Conservation (phyloP, 257 asterid genomes). For the Scutellaria baicalensis region DNA sequence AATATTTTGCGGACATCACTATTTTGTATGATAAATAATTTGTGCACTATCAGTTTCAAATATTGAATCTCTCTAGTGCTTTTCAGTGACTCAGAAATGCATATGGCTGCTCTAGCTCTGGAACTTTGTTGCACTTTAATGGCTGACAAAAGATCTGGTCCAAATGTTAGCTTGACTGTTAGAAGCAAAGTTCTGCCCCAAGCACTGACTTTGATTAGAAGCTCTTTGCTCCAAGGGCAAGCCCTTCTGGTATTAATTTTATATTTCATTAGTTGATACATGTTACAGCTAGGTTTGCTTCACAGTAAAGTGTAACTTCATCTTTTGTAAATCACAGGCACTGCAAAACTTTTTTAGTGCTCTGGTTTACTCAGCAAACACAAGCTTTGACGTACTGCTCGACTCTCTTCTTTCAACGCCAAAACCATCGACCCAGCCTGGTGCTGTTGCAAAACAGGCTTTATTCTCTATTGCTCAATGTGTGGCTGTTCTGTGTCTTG, state of each 20-base stretch:
- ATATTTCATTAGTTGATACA: constrained; percentile 1
- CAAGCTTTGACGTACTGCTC: constrained; percentile 86
- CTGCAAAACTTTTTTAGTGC: constrained; percentile 82
- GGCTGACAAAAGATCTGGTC: constrained; percentile 94
- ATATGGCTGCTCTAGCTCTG: constrained; percentile 94
- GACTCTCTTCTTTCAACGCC: constrained; percentile 97
- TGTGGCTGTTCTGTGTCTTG: constrained; percentile 98
- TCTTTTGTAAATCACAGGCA: constrained; percentile 55
- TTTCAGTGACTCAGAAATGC: constrained; percentile 90
- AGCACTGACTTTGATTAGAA: constrained; percentile 73
- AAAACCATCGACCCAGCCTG: constrained; percentile 74
- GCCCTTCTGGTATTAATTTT: constrained; percentile 77
- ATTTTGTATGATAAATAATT: constrained; percentile 3
- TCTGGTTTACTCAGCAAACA: constrained; percentile 83
- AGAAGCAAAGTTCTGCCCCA: constrained; percentile 95
- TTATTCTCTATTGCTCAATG: constrained; percentile 90
- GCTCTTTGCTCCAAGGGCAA: constrained; percentile 97
- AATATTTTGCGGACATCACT: background rate
- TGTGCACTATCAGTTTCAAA: background rate
- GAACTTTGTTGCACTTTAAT: constrained; percentile 89
- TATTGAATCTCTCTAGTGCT: constrained; percentile 9
- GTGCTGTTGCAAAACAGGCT: constrained; percentile 96
- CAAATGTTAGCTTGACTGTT: constrained; percentile 85
- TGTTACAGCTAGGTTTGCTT: constrained; percentile 15
- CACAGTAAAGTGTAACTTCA: constrained; percentile 13